Evolutionary conservation across 75 land plant species (phyloP).

Genomic region (Isoetes taiwanensis): DNA sequence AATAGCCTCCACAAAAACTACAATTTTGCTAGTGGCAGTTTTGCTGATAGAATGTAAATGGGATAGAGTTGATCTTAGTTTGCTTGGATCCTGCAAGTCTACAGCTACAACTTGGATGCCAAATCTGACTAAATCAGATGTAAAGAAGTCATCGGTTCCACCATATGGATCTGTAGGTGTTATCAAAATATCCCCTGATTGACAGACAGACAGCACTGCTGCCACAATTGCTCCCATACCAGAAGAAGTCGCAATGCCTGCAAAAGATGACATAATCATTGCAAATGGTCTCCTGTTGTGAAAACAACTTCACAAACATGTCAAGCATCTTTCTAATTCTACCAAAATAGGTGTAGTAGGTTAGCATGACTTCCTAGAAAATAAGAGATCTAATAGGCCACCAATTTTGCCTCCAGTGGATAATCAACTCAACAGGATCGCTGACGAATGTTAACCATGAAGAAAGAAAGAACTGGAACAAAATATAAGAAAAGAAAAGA

Average conservation of each 20-base stretch:
- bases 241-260: slow-evolving; percentile 19
- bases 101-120: slow-evolving; percentile 8
- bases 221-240: slow-evolving; percentile 25
- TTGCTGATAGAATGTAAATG: not conserved
- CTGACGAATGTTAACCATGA: too few relatives aligned
- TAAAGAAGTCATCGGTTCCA: slow-evolving; percentile 16
- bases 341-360: too few relatives aligned
- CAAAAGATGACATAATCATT: too few relatives aligned
- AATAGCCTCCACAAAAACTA: slow-evolving; percentile 19
- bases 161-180: slow-evolving; percentile 13
- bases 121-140: slow-evolving; percentile 10
- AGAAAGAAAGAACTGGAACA: too few relatives aligned
- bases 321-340: too few relatives aligned
- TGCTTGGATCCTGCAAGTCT: not conserved
- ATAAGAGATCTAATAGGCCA: too few relatives aligned
- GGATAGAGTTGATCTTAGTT: slow-evolving; percentile 9
- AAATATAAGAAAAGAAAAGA: too few relatives aligned
- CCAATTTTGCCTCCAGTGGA: too few relatives aligned
- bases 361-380: too few relatives aligned
- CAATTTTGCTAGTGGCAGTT: not conserved
- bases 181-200: slow-evolving; percentile 15
- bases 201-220: slow-evolving; percentile 14
- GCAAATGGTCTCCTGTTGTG: too few relatives aligned
- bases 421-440: too few relatives aligned
- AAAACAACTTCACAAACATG: too few relatives aligned